A percentile compares a stretch with the other conserved stretches of the same genome.
Conservation (phyloP, 768 basidiomycete species). For the Sarcodon aspratus region DNA sequence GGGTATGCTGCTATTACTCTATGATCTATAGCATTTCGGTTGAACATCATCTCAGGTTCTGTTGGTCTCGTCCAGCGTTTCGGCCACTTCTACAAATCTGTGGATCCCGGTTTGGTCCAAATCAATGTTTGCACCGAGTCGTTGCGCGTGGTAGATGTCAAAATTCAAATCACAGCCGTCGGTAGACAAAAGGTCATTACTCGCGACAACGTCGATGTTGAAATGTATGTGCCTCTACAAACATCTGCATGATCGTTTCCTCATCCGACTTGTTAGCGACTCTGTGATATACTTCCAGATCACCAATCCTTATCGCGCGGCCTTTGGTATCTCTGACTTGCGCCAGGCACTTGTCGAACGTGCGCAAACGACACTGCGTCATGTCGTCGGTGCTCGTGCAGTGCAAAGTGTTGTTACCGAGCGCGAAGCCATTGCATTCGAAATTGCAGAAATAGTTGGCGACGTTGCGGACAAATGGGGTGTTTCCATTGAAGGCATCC, state of each 20-base stretch:
- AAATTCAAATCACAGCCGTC: slow-evolving; percentile 88
- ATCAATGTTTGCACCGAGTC: slow-evolving; percentile 93
- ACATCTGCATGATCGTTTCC: slow-evolving; percentile 1
- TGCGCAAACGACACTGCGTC: slow-evolving; percentile 91
- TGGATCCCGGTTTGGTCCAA: slow-evolving; percentile 85
- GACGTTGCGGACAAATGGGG: slow-evolving; percentile 95
- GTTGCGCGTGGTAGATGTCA: slow-evolving; percentile 82
- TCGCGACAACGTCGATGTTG: slow-evolving; percentile 91
- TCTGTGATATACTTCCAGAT: slow-evolving; percentile 93
- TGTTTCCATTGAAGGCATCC: slow-evolving; percentile 91
- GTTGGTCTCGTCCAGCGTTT: slow-evolving; percentile 90
- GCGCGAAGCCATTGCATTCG: slow-evolving; percentile 91
- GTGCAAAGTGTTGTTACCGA: slow-evolving; percentile 97
- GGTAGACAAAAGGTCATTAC: slow-evolving; percentile 88
- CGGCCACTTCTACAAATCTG: slow-evolving; percentile 93
- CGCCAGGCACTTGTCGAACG: slow-evolving; percentile 77
- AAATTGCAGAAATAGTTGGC: slow-evolving; percentile 93
- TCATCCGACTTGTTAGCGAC: slow-evolving; percentile 38
- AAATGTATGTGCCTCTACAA: slow-evolving; percentile 46
- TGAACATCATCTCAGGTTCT: slow-evolving; percentile 38
- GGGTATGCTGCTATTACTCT: slow-evolving; percentile 29
- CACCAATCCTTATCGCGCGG: slow-evolving; percentile 82
- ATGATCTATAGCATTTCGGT: slow-evolving; percentile 10
- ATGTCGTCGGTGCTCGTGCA: slow-evolving; percentile 89
- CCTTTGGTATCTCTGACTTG: slow-evolving; percentile 87